A percentile compares a stretch with the other conserved stretches of the same genome.
phyloP scores from a whole-genome alignment of 352 stramenopile genomes.

The Phytophthora litchii region DNA sequence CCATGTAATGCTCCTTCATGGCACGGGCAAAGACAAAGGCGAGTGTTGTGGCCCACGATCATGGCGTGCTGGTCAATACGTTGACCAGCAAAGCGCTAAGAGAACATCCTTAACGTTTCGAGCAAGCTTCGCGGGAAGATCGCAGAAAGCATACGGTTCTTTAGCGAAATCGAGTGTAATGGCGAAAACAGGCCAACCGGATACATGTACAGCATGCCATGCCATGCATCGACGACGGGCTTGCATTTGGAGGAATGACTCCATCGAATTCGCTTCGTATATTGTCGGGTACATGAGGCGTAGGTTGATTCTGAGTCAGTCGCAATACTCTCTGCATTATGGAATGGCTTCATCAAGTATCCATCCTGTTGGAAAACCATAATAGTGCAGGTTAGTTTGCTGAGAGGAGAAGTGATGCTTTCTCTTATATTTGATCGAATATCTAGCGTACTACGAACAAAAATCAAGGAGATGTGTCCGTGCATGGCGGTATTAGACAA shows the following conservation, averaged over 20 bases:
- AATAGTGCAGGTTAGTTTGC: no score
- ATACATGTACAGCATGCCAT: no score
- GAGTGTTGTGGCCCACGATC: neutral
- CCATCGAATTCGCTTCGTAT: neutral
- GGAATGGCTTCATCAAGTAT: conserved; percentile 7
- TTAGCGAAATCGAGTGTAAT: conserved; percentile 7
- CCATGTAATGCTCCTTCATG: no score
- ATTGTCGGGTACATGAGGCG: neutral
- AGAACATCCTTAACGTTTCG: neutral
- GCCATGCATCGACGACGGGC: no score
- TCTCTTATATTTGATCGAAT: no score
- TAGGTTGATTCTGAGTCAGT: no score
- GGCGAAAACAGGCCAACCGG: conserved; percentile 19
- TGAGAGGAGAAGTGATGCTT: no score
- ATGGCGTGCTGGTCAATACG: conserved; percentile 5
- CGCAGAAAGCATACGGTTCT: neutral
- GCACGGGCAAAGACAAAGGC: neutral
- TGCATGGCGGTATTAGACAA: no score
- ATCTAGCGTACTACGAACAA: no score
- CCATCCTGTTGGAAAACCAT: no score
- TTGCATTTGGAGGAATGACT: neutral
- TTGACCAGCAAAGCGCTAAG: conserved; percentile 6
- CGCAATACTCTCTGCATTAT: no score
- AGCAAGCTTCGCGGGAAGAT: conserved; percentile 21
- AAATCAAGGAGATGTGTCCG: no score